Percentiles rank a stretch among this genome's conserved stretches.
Evolutionary conservation across 495 filamentous ascomycete species (phyloP).

Genomic region (Hyaloscypha bicolor): DNA sequence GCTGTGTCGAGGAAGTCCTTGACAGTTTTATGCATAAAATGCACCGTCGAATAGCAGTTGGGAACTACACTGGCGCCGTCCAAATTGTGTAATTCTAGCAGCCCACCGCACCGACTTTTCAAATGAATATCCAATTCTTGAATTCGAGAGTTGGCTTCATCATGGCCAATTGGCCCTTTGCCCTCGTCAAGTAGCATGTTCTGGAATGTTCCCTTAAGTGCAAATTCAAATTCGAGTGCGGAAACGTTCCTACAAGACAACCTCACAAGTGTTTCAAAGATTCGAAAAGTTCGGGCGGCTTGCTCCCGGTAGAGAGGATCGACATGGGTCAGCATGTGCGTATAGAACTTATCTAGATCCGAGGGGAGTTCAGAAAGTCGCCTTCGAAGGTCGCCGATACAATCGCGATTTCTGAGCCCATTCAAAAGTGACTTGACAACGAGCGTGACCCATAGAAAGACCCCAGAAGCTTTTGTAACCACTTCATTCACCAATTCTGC

Average conservation of each 20-base stretch:
- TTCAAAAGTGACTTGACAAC: conserved; percentile 27
- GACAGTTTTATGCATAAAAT: conserved; percentile 10
- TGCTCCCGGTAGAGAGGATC: conserved; percentile 15
- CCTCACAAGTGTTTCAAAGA: not conserved
- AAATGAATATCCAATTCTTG: not conserved
- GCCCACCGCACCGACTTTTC: conserved; percentile 9
- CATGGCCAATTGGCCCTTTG: not conserved
- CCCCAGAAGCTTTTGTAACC: conserved; percentile 38
- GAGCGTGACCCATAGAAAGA: conserved; percentile 46
- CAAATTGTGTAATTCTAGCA: not conserved
- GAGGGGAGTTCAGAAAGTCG: conserved; percentile 28
- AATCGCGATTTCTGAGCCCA: conserved; percentile 34
- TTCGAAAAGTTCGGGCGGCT: conserved; percentile 13
- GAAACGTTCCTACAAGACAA: not conserved
- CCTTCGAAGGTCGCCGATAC: conserved; percentile 22
- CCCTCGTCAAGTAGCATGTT: not conserved
- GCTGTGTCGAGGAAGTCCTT: conserved; percentile 4
- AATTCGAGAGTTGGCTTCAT: conserved; percentile 6
- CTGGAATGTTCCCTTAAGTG: not conserved
- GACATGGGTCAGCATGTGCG: conserved; percentile 6
- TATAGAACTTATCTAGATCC: conserved; percentile 31
- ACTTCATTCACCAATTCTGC: conserved; percentile 33
- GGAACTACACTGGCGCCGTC: not conserved
- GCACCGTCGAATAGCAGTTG: not conserved
- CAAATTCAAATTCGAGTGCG: not conserved